Percentiles rank a stretch among this genome's conserved stretches.
phyloP scores from a whole-genome alignment of 495 filamentous ascomycete species.

The Podospora tetraspora region DNA sequence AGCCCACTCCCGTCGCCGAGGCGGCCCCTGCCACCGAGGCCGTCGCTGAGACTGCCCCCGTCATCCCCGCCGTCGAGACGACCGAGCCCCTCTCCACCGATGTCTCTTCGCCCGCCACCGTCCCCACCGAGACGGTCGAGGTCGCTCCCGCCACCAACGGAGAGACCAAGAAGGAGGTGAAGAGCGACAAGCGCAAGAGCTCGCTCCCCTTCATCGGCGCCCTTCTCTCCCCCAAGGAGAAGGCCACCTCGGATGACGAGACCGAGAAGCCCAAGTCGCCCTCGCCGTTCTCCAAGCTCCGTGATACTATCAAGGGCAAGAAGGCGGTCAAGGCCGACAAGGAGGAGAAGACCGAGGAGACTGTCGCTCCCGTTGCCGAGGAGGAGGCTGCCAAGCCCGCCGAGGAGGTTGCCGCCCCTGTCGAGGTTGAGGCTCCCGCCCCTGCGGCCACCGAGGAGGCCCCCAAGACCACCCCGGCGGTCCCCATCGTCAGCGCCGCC shows the following conservation, averaged over 20 bases:
- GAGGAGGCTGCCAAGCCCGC: slow-evolving; percentile 37
- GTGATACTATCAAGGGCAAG: slow-evolving; percentile 48
- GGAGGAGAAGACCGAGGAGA: slow-evolving; percentile 38
- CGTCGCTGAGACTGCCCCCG: slow-evolving; percentile 50
- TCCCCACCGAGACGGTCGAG: slow-evolving; percentile 41
- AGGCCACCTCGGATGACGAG: slow-evolving; percentile 44
- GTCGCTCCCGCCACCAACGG: slow-evolving; percentile 42
- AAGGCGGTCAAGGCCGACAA: slow-evolving; percentile 30
- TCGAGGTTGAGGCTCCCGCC: slow-evolving; percentile 44
- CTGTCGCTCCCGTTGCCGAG: slow-evolving; percentile 25
- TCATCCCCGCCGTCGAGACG: slow-evolving; percentile 54
- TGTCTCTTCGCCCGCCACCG: slow-evolving; percentile 42
- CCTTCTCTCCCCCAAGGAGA: slow-evolving; percentile 50
- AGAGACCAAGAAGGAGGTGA: slow-evolving; percentile 48
- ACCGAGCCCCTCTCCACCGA: slow-evolving; percentile 47
- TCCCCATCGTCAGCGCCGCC: slow-evolving; percentile 43
- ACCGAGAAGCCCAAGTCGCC: slow-evolving; percentile 49
- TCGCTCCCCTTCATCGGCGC: slow-evolving; percentile 43
- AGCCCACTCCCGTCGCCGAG: slow-evolving; percentile 34
- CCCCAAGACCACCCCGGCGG: slow-evolving; percentile 35
- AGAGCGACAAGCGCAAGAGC: slow-evolving; percentile 55
- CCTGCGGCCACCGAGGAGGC: slow-evolving; percentile 37
- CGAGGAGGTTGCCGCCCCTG: slow-evolving; percentile 48
- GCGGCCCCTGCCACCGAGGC: slow-evolving; percentile 38
- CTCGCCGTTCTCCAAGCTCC: slow-evolving; percentile 53